A percentile compares a stretch with the other conserved stretches of the same genome.
Conservation (phyloP, 768 basidiomycete species). For the Serendipita sp. region DNA sequence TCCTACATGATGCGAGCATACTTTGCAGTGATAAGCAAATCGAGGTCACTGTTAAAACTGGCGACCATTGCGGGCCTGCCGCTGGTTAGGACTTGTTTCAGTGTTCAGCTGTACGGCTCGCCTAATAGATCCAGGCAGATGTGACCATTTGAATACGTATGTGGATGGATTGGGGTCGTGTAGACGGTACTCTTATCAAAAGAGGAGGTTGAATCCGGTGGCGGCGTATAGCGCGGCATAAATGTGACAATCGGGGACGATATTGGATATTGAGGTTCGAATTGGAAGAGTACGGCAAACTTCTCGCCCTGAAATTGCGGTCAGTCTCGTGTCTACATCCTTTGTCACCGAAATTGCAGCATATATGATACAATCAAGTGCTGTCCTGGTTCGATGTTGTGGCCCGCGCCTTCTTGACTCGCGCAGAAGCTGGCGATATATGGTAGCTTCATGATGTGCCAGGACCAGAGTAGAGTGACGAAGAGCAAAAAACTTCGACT, state of each 20-base stretch:
- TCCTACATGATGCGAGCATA: constrained; percentile 85
- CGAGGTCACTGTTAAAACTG: constrained; percentile 32
- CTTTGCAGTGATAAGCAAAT: constrained; percentile 79
- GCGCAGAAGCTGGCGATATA: background rate
- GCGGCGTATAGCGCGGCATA: constrained; percentile 42
- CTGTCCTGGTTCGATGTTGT: no score
- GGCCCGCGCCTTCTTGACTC: no score
- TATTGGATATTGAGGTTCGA: constrained; percentile 71
- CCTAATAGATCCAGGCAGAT: constrained; percentile 85
- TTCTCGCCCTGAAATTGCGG: constrained; percentile 41
- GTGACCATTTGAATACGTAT: constrained; percentile 78
- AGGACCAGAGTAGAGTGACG: background rate
- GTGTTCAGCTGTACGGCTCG: constrained; percentile 87
- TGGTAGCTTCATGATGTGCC: background rate
- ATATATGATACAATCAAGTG: no score
- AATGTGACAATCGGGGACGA: constrained; percentile 80
- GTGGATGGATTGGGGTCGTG: constrained; percentile 26
- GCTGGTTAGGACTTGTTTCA: constrained; percentile 7
- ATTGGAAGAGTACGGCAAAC: constrained; percentile 67
- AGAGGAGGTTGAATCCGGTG: constrained; percentile 59
- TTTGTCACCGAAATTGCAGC: no score
- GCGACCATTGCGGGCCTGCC: background rate
- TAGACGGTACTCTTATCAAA: constrained; percentile 3
- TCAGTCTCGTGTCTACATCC: no score
- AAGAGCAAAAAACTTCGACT: constrained; percentile 9